Base-by-base conservation (phyloP, 176 grass and related monocot species). In the Avena atlantica region DNA sequence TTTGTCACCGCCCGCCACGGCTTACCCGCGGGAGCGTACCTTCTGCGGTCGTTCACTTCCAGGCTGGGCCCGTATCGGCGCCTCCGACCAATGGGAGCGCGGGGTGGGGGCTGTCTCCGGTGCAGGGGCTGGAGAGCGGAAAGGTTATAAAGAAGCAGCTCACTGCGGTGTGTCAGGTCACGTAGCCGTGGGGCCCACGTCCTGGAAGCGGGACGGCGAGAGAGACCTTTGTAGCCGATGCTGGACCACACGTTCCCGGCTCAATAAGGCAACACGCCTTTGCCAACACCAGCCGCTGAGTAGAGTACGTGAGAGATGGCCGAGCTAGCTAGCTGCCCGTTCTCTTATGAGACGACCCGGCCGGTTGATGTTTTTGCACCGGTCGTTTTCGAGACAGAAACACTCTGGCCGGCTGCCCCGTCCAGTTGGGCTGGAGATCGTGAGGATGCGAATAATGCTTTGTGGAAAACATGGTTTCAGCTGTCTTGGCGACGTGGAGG, bases 41-140 rank as follows among this genome's bases (percentile, higher is more conserved):
- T 76, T 21, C 5, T 3, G 12, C 0, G 4, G 0, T 0, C 8
- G 0, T 0, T 9, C 5, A 0, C 78, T 9, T 62, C 8, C 62
- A 0, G 0, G 0, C 0, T 0, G 75, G 57, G 1, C 70, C n/a
- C 16, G 0, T 0, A 0, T 2, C 0, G 0, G 0, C 0, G 2
- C 0, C 12, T 0, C 0, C 15, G 12, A 37, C 89, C 76, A 87
- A 70, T 8, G 25, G 17, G 37, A 0, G 27, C n/a, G 12, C 40
- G 0, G 81, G 58, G 31, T 0, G 31, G 31, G 31, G 31, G 2
- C 31, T 34, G 31, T 34, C 31, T 34, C 31, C 31, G 31, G 31
- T 34, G 31, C 31, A 34, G 3, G 31, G 31, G 31, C 31, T 34
- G 31, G 31, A 34, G 31, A 34, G 31, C 31, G 31, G 31, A 34